Evolutionary conservation across 2,329 filamentous ascomycete species (phyloP), one percentile per base, ranked within the genome.

Genomic region (Dothistroma pini): DNA sequence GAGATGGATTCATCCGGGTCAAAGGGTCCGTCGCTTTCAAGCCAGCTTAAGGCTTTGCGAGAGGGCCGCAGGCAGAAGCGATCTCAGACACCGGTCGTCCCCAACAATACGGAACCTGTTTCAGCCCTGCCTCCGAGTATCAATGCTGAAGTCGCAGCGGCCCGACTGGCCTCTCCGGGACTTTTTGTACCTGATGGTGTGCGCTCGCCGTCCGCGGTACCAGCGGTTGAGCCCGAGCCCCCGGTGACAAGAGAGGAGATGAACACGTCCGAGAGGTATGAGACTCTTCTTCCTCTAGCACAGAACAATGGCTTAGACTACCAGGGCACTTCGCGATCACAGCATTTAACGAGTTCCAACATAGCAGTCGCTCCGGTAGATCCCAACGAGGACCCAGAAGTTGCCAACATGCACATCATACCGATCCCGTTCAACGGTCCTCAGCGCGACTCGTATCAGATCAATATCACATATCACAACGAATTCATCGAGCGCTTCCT

Each of bases 161-260:
- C 66, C 38, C 60, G 63, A 21, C 19, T 60, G 31, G 61, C 56
- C 4, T 65, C 68, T 6, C 61, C 66, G 14, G 55, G 25, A 7
- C 54, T 53, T 12, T 54, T 25, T 14, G 54, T 57, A 38, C 63
- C 63, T 19, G 64, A 68, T 34, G 66, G 67, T 31, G 61, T 35
- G 12, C 66, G 73, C 11, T 75, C 74, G 4, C 74, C 74, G 9
- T 75, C 73, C 2, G 67, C 66, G 11, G 66, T 75, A 6, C 72
- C 74, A 19, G 70, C 72, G 22, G 65, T 68, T 1, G 67, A 70
- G 55, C 65, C 68, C 2, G 41, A 64, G 1, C 64, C 67, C 0
- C 60, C 53, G 2, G 63, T 69, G 10, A 71, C 72, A 1, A 64
- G 63, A 49, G 72, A 75, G 41, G 71, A 75, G 48, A 69, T 71